Conservation (phyloP, 805 yeast genomes). For the Metschnikowia gelsemii region DNA sequence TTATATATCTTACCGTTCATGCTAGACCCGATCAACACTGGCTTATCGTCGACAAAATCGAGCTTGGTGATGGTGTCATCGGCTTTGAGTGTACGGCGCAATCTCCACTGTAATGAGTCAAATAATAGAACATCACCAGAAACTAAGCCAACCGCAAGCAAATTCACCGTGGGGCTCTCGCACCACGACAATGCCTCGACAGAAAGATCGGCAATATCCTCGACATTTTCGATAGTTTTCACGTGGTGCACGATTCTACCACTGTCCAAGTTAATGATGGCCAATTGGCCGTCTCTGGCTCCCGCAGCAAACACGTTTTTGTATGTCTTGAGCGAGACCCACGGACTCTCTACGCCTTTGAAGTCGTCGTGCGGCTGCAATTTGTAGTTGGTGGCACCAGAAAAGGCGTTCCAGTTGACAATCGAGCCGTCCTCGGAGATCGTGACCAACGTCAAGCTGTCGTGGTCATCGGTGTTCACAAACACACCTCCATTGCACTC, state of each 20-base stretch:
- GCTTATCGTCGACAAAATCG: slow-evolving; percentile 58
- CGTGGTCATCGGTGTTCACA: slow-evolving; percentile 52
- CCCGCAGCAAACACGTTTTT: slow-evolving; percentile 70
- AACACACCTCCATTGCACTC: slow-evolving; percentile 83
- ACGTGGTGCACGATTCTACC: slow-evolving; percentile 70
- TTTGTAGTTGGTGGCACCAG: slow-evolving; percentile 67
- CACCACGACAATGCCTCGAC: slow-evolving; percentile 77
- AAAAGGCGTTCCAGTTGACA: slow-evolving; percentile 86
- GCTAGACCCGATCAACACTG: slow-evolving; percentile 64
- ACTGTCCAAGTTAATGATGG: slow-evolving; percentile 69
- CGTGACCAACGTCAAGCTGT: slow-evolving; percentile 65
- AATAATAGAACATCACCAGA: slow-evolving; percentile 82
- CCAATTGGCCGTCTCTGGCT: slow-evolving; percentile 82
- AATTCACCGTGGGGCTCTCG: slow-evolving; percentile 47
- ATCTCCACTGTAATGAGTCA: slow-evolving; percentile 83
- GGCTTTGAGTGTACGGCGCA: slow-evolving; percentile 65
- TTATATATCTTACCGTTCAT: slow-evolving; percentile 85
- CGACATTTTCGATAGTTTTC: slow-evolving; percentile 58
- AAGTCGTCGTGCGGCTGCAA: slow-evolving; percentile 59
- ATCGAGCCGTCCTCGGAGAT: slow-evolving; percentile 83
- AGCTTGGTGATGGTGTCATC: slow-evolving; percentile 86
- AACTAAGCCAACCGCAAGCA: slow-evolving; percentile 84
- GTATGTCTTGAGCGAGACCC: slow-evolving; percentile 73
- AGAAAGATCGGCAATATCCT: slow-evolving; percentile 44
- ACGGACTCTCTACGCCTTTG: slow-evolving; percentile 76